Evolutionary conservation across 495 filamentous ascomycete genomes (phyloP), one percentile per base, ranked within the genome.

Genomic region (Jackrogersella minutella): DNA sequence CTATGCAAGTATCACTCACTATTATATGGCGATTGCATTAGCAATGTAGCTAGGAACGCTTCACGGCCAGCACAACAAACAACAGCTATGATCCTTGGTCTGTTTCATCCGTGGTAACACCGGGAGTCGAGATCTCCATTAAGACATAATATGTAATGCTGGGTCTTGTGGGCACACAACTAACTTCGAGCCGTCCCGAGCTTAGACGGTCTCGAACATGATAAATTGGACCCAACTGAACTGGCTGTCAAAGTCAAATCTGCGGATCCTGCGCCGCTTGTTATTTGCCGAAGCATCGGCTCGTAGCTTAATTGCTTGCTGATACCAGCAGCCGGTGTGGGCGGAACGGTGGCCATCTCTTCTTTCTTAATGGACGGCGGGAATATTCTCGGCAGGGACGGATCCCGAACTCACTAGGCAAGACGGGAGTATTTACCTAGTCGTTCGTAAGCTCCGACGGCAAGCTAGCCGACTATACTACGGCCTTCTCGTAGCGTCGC

Each of bases 171-270:
- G 65, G 41, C 50, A 41, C 55, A 41, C 55, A 46, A n/a, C n/a
- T 50, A 51, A 69, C 41, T 41, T 64, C 60, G 66, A 69, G 66
- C 60, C 60, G 66, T 69, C 26, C 66, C 60, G 60, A 64, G 60
- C 36, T 61, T 31, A 50, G 5, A 31, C 9, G 50, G 43, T 52
- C 50, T 63, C 41, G 40, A 55, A 59, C 58, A 24, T 24, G 53
- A 68, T 68, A 58, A 46, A 24, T 26, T 47, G 40, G 17, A 26
- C 34, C 49, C 33, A 26, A 68, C 34, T 26, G 24, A 47, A 34
- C 28, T 41, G n/a, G 19, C 34, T 39, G 33, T 49, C 39, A 13
- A 47, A 62, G 53, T 41, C 51, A 58, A 47, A 58, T 36, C 2
- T 62, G 36, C 53, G 52, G 58, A 53, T 19, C 52, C 58, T 47